Conservation (phyloP, 108 stramenopile species). For the Pseudonitzschia multiseries region DNA sequence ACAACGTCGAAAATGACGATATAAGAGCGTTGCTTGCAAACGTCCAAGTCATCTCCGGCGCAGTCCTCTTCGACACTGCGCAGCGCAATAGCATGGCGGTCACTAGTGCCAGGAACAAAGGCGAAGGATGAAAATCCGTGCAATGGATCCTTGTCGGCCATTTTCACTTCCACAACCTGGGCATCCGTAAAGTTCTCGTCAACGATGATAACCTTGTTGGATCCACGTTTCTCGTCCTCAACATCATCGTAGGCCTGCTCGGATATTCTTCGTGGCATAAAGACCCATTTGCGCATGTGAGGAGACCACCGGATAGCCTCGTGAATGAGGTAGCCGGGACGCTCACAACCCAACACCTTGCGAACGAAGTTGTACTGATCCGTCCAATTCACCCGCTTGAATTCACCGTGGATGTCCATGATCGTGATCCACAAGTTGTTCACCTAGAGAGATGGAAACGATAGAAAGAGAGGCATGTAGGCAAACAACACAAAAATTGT, state of each 20-base stretch:
- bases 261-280: conserved; percentile 89
- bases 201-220: conserved; percentile 84
- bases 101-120: conserved; percentile 89
- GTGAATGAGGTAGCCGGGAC: conserved; percentile 90
- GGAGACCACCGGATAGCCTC: conserved; percentile 91
- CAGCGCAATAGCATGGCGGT: conserved; percentile 81
- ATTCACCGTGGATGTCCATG: conserved; percentile 67
- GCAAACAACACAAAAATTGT: neutral
- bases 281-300: conserved; percentile 88
- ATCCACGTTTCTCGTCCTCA: conserved; percentile 83
- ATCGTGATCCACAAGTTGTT: conserved; percentile 93
- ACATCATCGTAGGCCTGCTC: conserved; percentile 84
- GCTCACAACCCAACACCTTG: conserved; percentile 59
- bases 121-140: conserved; percentile 94
- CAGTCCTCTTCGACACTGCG: conserved; percentile 93
- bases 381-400: conserved; percentile 80
- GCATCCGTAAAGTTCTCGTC: conserved; percentile 71
- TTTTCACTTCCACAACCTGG: conserved; percentile 69
- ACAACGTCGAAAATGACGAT: conserved; percentile 86
- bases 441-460: neutral
- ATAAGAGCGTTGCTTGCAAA: conserved; percentile 90
- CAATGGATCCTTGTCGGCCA: conserved; percentile 60
- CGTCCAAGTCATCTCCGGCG: conserved; percentile 51
- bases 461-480: neutral
- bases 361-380: conserved; percentile 83